Percentiles rank a stretch among this genome's conserved stretches.
These are phyloP conservation scores for Apiospora hydei DNA, from an alignment of 2,329 filamentous ascomycete genomes.

Conservation along the genomic window DNA sequence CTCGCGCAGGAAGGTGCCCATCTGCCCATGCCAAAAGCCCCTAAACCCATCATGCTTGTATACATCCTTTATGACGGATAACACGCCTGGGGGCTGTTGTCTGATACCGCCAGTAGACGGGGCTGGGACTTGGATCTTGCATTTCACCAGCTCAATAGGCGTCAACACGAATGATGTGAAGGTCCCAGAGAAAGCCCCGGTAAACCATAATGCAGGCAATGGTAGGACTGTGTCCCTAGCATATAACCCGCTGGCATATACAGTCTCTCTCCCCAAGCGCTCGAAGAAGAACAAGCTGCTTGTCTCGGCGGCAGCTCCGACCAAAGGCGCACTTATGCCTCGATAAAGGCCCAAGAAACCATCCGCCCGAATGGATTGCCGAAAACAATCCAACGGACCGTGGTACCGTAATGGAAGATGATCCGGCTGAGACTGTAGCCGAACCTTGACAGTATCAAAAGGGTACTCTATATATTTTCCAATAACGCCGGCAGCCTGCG, in stretches of 20 bases:
- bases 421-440: conserved; percentile 93
- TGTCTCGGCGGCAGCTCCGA: conserved; percentile 91
- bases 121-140: conserved; percentile 88
- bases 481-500: conserved; percentile 79
- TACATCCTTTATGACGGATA: conserved; percentile 78
- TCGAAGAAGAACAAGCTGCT: conserved; percentile 95
- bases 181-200: conserved; percentile 85
- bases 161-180: conserved; percentile 92
- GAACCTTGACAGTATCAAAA: conserved; percentile 98
- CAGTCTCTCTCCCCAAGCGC: conserved; percentile 71
- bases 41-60: conserved; percentile 81
- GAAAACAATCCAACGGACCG: conserved; percentile 92
- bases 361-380: conserved; percentile 80
- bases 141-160: conserved; percentile 96
- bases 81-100: conserved; percentile 63
- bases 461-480: conserved; percentile 98
- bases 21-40: conserved; percentile 95
- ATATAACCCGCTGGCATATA: conserved; percentile 61
- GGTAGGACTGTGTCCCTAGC: conserved; percentile 68
- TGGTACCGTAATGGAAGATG: conserved; percentile 81
- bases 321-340: conserved; percentile 88
- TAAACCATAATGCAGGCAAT: conserved; percentile 76
- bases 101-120: conserved; percentile 46
- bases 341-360: conserved; percentile 87
- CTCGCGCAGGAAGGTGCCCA: conserved; percentile 92